Percentiles rank a stretch among this genome's conserved stretches.
phyloP scores from a whole-genome alignment of 2,329 filamentous ascomycete genomes.

The Byssoonygena ceratinophila region DNA sequence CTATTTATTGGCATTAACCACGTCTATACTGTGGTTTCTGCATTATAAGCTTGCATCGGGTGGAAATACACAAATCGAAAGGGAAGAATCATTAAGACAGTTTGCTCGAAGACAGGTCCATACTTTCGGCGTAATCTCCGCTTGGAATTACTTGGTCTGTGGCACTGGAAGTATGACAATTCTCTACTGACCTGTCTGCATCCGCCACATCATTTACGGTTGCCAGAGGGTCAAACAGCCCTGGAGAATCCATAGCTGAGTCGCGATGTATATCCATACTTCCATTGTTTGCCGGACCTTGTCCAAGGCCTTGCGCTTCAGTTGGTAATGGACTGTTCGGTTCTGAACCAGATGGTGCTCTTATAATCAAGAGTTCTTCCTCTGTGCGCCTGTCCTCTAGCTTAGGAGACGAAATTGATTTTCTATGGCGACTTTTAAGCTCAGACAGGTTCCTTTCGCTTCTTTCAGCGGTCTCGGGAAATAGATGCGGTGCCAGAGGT shows the following conservation, averaged over 20 bases:
- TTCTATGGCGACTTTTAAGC: slow-evolving; percentile 36
- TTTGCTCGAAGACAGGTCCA: not conserved
- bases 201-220: not conserved
- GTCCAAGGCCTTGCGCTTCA: not conserved
- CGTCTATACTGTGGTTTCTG: not conserved
- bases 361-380: slow-evolving; percentile 53
- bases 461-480: slow-evolving; percentile 21
- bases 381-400: slow-evolving; percentile 29
- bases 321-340: slow-evolving; percentile 12
- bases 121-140: not conserved
- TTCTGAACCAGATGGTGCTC: slow-evolving; percentile 51
- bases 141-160: not conserved
- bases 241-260: not conserved
- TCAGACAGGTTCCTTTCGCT: not conserved
- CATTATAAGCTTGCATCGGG: not conserved
- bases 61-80: not conserved
- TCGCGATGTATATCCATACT: not conserved
- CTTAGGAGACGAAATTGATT: slow-evolving; percentile 38
- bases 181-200: not conserved
- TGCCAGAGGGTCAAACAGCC: too few relatives aligned
- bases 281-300: not conserved
- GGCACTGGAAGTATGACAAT: not conserved
- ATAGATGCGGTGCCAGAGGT: slow-evolving; percentile 41
- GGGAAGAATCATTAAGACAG: too few relatives aligned
- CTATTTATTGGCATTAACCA: not conserved